These are phyloP conservation scores for Nowakowskiella sp. DNA, from an alignment of 192 early-diverging fungal genomes.

Conservation along the genomic window DNA sequence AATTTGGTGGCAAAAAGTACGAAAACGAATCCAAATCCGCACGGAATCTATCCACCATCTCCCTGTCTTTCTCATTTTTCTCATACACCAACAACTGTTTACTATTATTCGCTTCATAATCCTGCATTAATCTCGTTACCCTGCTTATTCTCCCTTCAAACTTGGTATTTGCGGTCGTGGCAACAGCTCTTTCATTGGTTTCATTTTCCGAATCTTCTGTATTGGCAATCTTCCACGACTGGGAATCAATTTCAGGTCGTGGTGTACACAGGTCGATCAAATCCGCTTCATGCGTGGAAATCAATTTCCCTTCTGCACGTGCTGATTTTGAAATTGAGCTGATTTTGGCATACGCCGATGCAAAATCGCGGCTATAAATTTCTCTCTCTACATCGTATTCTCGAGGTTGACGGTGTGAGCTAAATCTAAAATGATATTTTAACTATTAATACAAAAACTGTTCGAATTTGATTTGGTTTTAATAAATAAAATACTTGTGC, in stretches of 20 bases:
- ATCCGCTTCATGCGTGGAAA: conserved; percentile 25
- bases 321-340: conserved; percentile 18
- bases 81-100: conserved; percentile 18
- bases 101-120: too few species aligned
- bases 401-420: background rate
- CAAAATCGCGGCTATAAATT: conserved; percentile 30
- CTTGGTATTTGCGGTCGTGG: too few species aligned
- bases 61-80: background rate
- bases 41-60: conserved; percentile 15
- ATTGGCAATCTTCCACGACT: conserved; percentile 26
- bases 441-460: background rate
- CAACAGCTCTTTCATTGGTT: too few species aligned
- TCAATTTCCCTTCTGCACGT: conserved; percentile 14
- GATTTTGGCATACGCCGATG: conserved; percentile 19
- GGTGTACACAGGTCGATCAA: conserved; percentile 44
- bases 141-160: too few species aligned
- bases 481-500: conserved; percentile 21
- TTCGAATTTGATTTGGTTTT: background rate
- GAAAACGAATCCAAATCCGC: conserved; percentile 27
- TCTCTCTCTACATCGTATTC: conserved; percentile 32
- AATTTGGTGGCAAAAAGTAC: conserved; percentile 36
- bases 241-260: conserved; percentile 16
- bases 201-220: conserved; percentile 8
- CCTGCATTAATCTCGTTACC: too few species aligned
- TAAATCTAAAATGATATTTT: background rate